These are phyloP conservation scores for Saturnispora quitensis DNA, from an alignment of 805 yeast genomes.

Conservation along the genomic window DNA sequence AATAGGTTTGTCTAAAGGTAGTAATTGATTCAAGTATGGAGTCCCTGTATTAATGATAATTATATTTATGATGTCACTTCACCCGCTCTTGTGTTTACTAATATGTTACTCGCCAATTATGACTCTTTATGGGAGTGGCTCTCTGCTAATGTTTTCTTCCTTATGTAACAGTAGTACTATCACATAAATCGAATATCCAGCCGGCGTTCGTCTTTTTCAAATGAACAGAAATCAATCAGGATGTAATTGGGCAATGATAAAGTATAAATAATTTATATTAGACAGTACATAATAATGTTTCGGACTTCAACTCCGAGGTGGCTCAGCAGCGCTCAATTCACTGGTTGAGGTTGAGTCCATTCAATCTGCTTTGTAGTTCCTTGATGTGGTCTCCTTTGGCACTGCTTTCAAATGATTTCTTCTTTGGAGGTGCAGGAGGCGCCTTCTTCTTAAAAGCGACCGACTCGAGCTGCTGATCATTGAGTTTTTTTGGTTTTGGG, in stretches of 20 bases:
- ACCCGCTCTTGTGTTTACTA: neutral
- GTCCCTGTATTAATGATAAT: too few species aligned
- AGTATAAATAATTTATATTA: too few species aligned
- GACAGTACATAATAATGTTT: neutral
- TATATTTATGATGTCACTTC: neutral
- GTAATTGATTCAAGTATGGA: too few species aligned
- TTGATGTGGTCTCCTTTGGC: constrained; percentile 23
- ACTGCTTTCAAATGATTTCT: constrained; percentile 7
- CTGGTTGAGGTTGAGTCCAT: constrained; percentile 16
- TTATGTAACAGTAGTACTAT: neutral
- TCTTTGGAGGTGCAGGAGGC: constrained; percentile 9
- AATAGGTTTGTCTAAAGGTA: too few species aligned
- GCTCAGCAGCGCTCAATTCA: neutral
- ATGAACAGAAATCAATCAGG: neutral
- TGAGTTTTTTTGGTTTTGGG: constrained; percentile 9
- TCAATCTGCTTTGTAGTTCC: constrained; percentile 24
- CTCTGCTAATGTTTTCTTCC: neutral
- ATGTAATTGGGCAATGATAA: too few species aligned
- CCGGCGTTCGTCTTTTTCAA: neutral
- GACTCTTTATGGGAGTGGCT: neutral
- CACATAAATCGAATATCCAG: neutral
- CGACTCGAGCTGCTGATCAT: constrained; percentile 8
- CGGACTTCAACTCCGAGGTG: neutral
- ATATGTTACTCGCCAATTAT: neutral
- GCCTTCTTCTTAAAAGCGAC: constrained; percentile 4